These are phyloP conservation scores for Globisporangium camurandrum DNA, from an alignment of 352 stramenopile species.

Conservation along the genomic window DNA sequence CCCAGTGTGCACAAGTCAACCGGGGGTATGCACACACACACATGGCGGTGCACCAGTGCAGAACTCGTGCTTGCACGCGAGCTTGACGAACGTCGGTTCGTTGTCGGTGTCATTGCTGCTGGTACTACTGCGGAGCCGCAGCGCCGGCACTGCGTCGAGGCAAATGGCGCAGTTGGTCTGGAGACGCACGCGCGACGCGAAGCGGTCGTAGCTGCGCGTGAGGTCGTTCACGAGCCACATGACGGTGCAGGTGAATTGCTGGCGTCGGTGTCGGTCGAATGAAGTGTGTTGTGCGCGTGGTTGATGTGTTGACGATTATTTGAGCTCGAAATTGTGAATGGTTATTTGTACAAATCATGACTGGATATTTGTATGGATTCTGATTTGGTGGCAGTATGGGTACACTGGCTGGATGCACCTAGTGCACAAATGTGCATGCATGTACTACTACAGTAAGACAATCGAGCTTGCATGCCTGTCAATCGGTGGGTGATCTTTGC, in stretches of 20 bases:
- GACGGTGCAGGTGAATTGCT: no score
- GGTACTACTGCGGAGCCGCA: slow-evolving; percentile 14
- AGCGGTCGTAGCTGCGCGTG: slow-evolving; percentile 34
- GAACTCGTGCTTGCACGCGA: slow-evolving; percentile 55
- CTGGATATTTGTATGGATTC: no score
- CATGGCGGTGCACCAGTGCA: slow-evolving; percentile 23
- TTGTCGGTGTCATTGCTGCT: not conserved
- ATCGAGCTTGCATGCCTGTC: no score
- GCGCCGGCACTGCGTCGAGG: slow-evolving; percentile 38
- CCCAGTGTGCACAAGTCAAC: no score
- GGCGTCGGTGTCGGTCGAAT: not conserved
- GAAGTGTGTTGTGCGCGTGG: not conserved
- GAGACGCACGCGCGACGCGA: slow-evolving; percentile 34
- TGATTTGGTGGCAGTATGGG: no score
- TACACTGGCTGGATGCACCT: no score
- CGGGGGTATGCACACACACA: not conserved
- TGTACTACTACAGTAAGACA: no score
- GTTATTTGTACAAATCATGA: no score
- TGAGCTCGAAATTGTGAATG: no score
- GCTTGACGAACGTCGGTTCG: slow-evolving; percentile 25
- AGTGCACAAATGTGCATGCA: not conserved
- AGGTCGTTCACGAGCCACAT: slow-evolving; percentile 7
- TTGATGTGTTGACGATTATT: slow-evolving; percentile 17
- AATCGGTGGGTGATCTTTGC: no score
- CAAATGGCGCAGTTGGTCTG: slow-evolving; percentile 47